phyloP scores from a whole-genome alignment of 1,284 basidiomycete species.

The Apiotrichum sp. region DNA sequence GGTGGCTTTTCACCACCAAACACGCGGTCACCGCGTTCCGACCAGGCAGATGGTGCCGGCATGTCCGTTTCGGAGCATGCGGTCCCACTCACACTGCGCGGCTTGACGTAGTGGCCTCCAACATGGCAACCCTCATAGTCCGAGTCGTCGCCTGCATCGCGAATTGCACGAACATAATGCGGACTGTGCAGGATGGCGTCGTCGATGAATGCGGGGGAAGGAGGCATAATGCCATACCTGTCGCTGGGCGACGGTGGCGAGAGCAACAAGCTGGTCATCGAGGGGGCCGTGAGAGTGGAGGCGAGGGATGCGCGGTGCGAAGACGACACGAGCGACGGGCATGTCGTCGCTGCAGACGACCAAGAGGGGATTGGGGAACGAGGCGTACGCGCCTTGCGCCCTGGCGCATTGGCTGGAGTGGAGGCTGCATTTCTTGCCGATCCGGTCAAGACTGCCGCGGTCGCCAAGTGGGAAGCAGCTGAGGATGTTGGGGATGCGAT shows the following conservation, averaged over 20 bases:
- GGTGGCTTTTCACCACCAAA: background rate
- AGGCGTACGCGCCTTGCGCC: conserved; percentile 11
- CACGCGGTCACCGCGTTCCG: no score
- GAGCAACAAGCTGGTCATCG: conserved; percentile 14
- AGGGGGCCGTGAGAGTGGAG: conserved; percentile 18
- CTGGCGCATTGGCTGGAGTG: background rate
- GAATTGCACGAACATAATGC: background rate
- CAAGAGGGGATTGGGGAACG: conserved; percentile 17
- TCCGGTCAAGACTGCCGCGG: no score
- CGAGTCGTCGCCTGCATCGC: background rate
- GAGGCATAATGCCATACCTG: conserved; percentile 3
- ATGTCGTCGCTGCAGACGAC: conserved; percentile 10
- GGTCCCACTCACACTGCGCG: no score
- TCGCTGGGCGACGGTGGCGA: conserved; percentile 15
- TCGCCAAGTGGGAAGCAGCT: no score
- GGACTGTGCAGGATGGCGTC: background rate
- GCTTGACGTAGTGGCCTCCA: background rate
- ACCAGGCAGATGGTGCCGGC: no score
- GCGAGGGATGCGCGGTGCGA: conserved; percentile 18
- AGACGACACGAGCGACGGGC: conserved; percentile 16
- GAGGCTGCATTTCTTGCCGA: no score
- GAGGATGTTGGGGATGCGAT: background rate
- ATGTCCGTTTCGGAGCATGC: background rate
- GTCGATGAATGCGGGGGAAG: background rate
- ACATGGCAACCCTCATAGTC: background rate